Evolutionary conservation across 257 asterid genomes (phyloP), one percentile per base, ranked within the genome.

Genomic region (Fraxinus pennsylvanica): DNA sequence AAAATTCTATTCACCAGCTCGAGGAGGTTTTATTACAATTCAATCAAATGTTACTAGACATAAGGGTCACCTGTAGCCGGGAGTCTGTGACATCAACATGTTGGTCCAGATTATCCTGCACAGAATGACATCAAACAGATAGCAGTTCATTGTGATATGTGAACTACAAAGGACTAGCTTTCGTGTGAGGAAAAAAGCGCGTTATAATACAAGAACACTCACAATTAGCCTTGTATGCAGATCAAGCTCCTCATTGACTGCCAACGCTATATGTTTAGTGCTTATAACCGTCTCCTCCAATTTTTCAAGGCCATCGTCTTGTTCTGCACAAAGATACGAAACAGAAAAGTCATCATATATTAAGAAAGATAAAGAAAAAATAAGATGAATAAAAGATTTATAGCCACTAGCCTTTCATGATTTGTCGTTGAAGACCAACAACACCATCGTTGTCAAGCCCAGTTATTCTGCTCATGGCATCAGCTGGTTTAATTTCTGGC

Each of bases 221-320:
- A 93, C 99, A 80, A 96, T 92, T 71, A 96, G 91, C 85, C 95
- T 90, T 13, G 97, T 88, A 77, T 93, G 99, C 59, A 96, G 91
- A 81, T 81, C 91, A 76, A 96, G 97, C 83, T 96, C 99, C 86
- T 96, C 98, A 71, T 91, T 96, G 86, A 96, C 98, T 32, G 99
- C 96, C 84, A 93, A 73, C 21, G 97, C 98, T 76, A 96, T 93
- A 83, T 96, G 99, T 83, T 93, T 96, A 77, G 97, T 96, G 90
- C 99, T 96, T 68, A 89, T 32, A 74, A 96, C 94, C 4, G 99
- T 92, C 86, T 92, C 94, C 88, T 92, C 98, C 90, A 96, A 75
- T 74, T 88, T 84, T 84, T 90, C 98, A 76, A 96, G 97, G 78
- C 94, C 99, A 79, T 91, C 97, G 63, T 96, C 98, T 92, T 96